These are phyloP conservation scores for Ammopiptanthus mongolicus DNA, from an alignment of 306 rosid species.

Conservation along the genomic window DNA sequence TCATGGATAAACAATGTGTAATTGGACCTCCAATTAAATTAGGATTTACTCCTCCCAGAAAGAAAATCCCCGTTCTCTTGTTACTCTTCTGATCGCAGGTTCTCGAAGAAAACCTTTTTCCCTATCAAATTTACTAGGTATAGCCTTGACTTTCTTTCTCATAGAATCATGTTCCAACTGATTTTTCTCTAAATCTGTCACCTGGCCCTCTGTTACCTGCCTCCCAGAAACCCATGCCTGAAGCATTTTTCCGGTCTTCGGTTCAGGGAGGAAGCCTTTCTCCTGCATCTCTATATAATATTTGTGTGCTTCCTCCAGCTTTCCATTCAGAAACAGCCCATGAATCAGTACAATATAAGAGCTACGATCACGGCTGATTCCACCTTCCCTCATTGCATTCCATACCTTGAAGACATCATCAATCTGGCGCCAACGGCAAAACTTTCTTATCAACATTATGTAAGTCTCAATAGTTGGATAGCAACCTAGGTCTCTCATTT, in stretches of 20 bases:
- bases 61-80: constrained; percentile 69
- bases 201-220: constrained; percentile 26
- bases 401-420: constrained; percentile 65
- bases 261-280: constrained; percentile 68
- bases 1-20: neutral
- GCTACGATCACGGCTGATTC: constrained; percentile 68
- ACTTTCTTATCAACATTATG: constrained; percentile 81
- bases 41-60: constrained; percentile 58
- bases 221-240: constrained; percentile 71
- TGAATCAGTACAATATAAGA: constrained; percentile 80
- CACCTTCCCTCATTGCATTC: constrained; percentile 62
- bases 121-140: constrained; percentile 34
- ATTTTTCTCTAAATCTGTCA: constrained; percentile 20
- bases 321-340: constrained; percentile 77
- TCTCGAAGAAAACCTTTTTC: constrained; percentile 41
- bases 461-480: constrained; percentile 67
- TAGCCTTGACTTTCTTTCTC: constrained; percentile 22
- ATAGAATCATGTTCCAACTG: constrained; percentile 22
- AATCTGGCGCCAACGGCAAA: constrained; percentile 77
- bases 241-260: constrained; percentile 66
- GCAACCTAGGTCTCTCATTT: constrained; percentile 67
- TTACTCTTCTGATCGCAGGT: constrained; percentile 62
- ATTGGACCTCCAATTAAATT: neutral
- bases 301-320: constrained; percentile 64
- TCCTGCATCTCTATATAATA: constrained; percentile 78